Percentiles rank a stretch among this genome's conserved stretches.
Conservation (phyloP, 108 stramenopile species). For the Cyclotella distinguenda region DNA sequence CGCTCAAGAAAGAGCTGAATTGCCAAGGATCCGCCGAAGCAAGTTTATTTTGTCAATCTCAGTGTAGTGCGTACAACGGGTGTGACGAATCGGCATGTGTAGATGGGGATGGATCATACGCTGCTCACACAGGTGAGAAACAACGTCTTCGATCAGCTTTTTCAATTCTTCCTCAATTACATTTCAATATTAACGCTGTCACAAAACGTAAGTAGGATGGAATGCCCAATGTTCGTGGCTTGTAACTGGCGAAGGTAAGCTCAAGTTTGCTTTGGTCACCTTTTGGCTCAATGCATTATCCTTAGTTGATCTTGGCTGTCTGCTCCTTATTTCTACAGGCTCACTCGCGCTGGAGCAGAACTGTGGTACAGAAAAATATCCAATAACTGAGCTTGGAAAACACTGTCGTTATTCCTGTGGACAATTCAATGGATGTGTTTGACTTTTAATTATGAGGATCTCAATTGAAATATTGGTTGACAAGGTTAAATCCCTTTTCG, state of each 20-base stretch:
- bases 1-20: conserved; percentile 33
- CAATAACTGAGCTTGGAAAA: conserved; percentile 34
- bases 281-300: neutral
- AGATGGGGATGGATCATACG: conserved; percentile 31
- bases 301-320: neutral
- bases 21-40: conserved; percentile 25
- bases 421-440: conserved; percentile 29
- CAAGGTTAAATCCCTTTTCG: too few species aligned
- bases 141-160: too few species aligned
- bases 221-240: conserved; percentile 39
- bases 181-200: too few species aligned
- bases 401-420: conserved; percentile 28
- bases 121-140: conserved; percentile 14
- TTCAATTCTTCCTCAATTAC: too few species aligned
- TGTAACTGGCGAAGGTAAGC: conserved; percentile 21
- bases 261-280: neutral
- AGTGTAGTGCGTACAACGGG: conserved; percentile 30
- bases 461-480: too few species aligned
- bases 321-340: neutral
- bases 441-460: too few species aligned
- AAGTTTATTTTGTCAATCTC: conserved; percentile 24
- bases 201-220: too few species aligned
- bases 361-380: conserved; percentile 23
- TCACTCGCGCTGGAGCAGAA: conserved; percentile 28
- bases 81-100: conserved; percentile 34